Base-by-base conservation (phyloP, 73 alveolate genomes). In the Uronychia setigera region DNA sequence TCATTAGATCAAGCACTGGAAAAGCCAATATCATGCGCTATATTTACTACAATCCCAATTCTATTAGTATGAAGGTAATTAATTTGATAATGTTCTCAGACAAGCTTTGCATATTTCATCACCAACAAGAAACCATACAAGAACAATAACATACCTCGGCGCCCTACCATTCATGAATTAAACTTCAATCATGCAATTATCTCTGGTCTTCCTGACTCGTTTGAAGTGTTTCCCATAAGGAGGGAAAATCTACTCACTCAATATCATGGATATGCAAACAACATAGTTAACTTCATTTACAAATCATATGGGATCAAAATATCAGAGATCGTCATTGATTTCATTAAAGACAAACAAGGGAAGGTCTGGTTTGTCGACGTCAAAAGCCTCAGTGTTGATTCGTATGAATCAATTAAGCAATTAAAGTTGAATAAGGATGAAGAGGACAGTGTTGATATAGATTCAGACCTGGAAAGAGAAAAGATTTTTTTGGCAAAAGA, bases 221-320 rank as follows among this genome's bases (percentile, higher is more conserved):
- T 74, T 33, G 90, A 83, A 31, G 74, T 34, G 31, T 83, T 83
- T 33, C 32, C 78, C 26, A 83, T 83, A 11, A 5, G 67, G 90
- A 60, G 76, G 35, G 90, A 82, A 19, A 83, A 83, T 26, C 79
- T 76, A 1, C 90, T 88, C 30, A 59, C 35, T n/a, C 79, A 77
- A 14, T 92, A 88, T 80, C 97, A 94, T 31, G 60, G 60, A 30
- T 80, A 77, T 34, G 94, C 97, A 19, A 89, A 88, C 31, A 83
- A 90, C 79, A 33, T 94, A 13, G 93, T 92, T 5, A 25, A 67
- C 11, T 94, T 81, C 80, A 58, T 94, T 19, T 88, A 88, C 46
- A 92, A 82, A 79, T 89, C 93, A 34, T 92, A 92, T 75, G 89
- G 89, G 33, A 74, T 92, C n/a, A 60, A 96, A 84, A 84, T 94